Conservation (phyloP, 2,329 filamentous ascomycete genomes). For the Volutella citrinella region DNA sequence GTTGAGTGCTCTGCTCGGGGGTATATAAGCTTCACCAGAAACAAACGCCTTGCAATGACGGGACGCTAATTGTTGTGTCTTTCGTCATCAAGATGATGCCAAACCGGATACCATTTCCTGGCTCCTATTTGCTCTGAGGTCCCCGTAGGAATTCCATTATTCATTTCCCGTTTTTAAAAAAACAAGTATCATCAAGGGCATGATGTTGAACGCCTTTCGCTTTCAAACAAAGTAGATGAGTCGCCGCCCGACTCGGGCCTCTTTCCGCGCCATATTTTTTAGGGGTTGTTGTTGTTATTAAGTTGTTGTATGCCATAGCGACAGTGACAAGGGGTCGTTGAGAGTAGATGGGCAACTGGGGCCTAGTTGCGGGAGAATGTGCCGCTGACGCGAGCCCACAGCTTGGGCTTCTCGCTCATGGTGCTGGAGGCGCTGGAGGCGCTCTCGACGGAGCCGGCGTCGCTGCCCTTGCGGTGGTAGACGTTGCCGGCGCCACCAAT, state of each 20-base stretch:
- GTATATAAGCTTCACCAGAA: conserved; percentile 47
- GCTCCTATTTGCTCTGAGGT: conserved; percentile 32
- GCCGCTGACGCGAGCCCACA: conserved; percentile 32
- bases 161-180: conserved; percentile 14
- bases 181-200: conserved; percentile 24
- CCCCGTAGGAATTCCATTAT: conserved; percentile 13
- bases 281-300: too few relatives aligned
- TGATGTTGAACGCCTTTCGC: background rate
- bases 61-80: conserved; percentile 10
- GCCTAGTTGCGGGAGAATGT: too few relatives aligned
- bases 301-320: too few relatives aligned
- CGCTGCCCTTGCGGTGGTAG: conserved; percentile 51
- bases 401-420: conserved; percentile 28
- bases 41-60: conserved; percentile 33
- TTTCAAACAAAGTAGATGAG: conserved; percentile 9
- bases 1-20: conserved; percentile 25
- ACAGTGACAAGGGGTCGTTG: too few relatives aligned
- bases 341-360: too few relatives aligned
- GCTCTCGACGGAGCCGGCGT: conserved; percentile 26
- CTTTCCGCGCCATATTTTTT: too few relatives aligned
- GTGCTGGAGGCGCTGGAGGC: conserved; percentile 39
- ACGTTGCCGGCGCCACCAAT: conserved; percentile 64
- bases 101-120: conserved; percentile 17
- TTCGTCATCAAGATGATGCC: conserved; percentile 7
- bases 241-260: too few relatives aligned